Conservation (phyloP, 768 basidiomycete species). For the Leccinum uliginosum region DNA sequence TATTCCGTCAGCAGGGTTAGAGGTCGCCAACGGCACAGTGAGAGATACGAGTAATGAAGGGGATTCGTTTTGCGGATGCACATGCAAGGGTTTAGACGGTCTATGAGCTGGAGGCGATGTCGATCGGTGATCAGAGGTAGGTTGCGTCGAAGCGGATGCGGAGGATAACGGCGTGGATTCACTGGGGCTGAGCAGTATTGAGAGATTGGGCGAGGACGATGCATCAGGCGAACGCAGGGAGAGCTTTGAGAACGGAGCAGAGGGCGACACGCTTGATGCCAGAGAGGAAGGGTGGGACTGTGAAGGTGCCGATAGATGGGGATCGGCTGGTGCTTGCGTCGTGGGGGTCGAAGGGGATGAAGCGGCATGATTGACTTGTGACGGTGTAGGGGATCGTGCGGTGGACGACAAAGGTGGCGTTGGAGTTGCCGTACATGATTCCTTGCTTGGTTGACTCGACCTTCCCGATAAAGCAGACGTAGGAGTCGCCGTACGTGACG, state of each 20-base stretch:
- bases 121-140: not conserved
- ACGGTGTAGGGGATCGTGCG: not conserved
- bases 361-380: not conserved
- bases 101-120: slow-evolving; percentile 12
- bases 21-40: slow-evolving; percentile 7
- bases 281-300: not conserved
- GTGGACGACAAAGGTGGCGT: not conserved
- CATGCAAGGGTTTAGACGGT: slow-evolving; percentile 27
- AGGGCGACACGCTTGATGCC: slow-evolving; percentile 36
- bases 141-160: not conserved
- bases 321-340: not conserved
- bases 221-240: slow-evolving; percentile 40
- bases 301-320: not conserved
- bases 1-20: slow-evolving; percentile 7
- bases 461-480: slow-evolving; percentile 1
- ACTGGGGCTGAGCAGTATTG: slow-evolving; percentile 8
- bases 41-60: slow-evolving; percentile 2
- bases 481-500: slow-evolving; percentile 6
- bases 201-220: slow-evolving; percentile 6
- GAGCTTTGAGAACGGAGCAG: slow-evolving; percentile 48
- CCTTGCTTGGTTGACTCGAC: slow-evolving; percentile 10
- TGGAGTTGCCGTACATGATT: not conserved
- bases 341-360: not conserved
- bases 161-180: slow-evolving; percentile 1
- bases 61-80: slow-evolving; percentile 22